phyloP scores from a whole-genome alignment of 139 green algal genomes.

The Tetradesmus lagerheimii region DNA sequence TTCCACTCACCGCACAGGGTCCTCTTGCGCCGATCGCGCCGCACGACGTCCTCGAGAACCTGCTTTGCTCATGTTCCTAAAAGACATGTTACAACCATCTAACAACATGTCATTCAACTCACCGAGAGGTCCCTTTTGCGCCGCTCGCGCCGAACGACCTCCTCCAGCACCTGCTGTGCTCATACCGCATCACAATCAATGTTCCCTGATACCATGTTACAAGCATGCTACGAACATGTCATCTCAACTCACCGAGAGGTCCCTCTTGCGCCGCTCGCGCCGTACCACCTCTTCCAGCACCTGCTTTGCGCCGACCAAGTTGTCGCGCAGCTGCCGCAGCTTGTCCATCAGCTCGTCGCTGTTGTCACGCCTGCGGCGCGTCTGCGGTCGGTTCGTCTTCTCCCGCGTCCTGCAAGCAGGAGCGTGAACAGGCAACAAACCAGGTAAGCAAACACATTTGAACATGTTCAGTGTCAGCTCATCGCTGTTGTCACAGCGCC shows the following conservation, averaged over 20 bases:
- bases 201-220: too few relatives aligned
- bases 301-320: constrained; percentile 70
- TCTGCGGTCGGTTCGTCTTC: constrained; percentile 91
- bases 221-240: not conserved
- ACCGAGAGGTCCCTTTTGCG: constrained; percentile 82
- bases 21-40: constrained; percentile 81
- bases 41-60: constrained; percentile 74
- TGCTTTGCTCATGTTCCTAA: constrained; percentile 53
- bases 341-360: constrained; percentile 87
- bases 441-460: too few relatives aligned
- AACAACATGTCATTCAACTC: not conserved
- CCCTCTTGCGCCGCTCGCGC: constrained; percentile 82
- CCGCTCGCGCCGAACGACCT: constrained; percentile 74
- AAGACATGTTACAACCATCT: too few relatives aligned
- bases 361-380: constrained; percentile 86
- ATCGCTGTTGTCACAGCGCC: constrained; percentile 83
- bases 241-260: constrained; percentile 66
- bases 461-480: constrained; percentile 89
- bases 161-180: constrained; percentile 71
- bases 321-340: constrained; percentile 79
- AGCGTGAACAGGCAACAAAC: not conserved
- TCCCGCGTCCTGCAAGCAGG: constrained; percentile 79
- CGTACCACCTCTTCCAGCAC: constrained; percentile 76
- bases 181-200: too few relatives aligned
- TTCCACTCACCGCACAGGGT: constrained; percentile 67